phyloP scores from a whole-genome alignment of 768 basidiomycete species.

The Auriculariales sp. region DNA sequence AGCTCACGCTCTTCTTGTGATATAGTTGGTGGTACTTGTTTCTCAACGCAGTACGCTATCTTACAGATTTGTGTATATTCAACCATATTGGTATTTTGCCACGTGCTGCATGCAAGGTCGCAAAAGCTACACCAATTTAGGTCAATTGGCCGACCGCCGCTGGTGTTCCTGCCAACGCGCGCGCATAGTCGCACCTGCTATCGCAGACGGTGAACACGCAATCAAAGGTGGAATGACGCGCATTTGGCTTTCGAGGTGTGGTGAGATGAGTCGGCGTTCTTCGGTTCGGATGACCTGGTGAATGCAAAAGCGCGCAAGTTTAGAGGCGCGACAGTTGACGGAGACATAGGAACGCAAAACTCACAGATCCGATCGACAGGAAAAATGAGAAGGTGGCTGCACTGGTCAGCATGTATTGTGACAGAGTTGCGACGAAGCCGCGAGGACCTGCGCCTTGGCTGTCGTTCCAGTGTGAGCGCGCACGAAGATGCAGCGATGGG shows the following conservation, averaged over 20 bases:
- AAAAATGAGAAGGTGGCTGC: conserved; percentile 97
- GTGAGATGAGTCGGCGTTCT: conserved; percentile 26
- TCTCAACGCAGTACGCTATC: no score
- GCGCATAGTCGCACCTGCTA: no score
- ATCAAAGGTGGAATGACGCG: no score
- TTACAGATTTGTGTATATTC: no score
- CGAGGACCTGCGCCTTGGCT: conserved; percentile 87
- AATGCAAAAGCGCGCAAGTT: conserved; percentile 1
- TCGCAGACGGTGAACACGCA: no score
- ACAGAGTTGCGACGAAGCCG: conserved; percentile 79
- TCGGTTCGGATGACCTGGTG: conserved; percentile 86
- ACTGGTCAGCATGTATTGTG: conserved; percentile 96
- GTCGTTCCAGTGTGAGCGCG: conserved; percentile 4
- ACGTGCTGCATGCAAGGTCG: no score
- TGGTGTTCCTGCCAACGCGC: conserved; percentile 1
- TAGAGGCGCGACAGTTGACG: background rate
- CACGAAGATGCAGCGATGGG: conserved; percentile 4
- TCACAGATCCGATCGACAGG: conserved; percentile 83
- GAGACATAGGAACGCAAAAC: conserved; percentile 14
- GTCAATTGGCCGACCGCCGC: background rate
- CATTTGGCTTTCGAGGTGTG: conserved; percentile 51
- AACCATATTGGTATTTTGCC: no score
- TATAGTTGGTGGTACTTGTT: background rate
- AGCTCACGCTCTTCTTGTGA: background rate
- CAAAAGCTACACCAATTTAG: no score